Percentiles rank a stretch among this genome's conserved stretches.
Evolutionary conservation across 768 basidiomycete species (phyloP).

Genomic region (Boletus pseudopeckii): DNA sequence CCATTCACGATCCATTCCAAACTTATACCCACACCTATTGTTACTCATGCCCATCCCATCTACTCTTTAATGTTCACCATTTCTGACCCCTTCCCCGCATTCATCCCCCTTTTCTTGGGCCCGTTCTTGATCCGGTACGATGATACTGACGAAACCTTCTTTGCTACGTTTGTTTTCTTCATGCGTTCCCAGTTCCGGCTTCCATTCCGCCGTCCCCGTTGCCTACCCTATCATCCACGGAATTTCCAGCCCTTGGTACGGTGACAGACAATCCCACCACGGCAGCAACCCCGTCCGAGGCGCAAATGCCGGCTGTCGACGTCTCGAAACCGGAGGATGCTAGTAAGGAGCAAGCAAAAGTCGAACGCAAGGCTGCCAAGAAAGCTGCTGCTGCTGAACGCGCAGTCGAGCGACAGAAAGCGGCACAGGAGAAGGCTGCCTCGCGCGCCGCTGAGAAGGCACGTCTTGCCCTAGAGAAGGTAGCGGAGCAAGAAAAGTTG

Average conservation of each 20-base stretch:
- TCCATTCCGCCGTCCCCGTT: conserved; percentile 39
- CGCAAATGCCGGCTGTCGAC: conserved; percentile 15
- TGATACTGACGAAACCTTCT: conserved; percentile 41
- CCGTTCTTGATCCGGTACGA: conserved; percentile 40
- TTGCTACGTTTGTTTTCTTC: conserved; percentile 20
- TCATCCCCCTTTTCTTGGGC: conserved; percentile 36
- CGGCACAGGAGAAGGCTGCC: conserved; percentile 56
- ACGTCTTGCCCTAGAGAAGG: conserved; percentile 51
- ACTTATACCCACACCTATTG: conserved; percentile 2
- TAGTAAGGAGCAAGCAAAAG: conserved; percentile 50
- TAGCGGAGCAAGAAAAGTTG: conserved; percentile 48
- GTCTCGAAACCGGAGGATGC: conserved; percentile 32
- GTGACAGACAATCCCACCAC: conserved; percentile 10
- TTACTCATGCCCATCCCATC: conserved; percentile 6
- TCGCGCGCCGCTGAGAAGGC: conserved; percentile 51
- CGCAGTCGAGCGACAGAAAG: conserved; percentile 55
- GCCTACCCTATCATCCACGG: conserved; percentile 57
- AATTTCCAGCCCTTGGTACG: conserved; percentile 66
- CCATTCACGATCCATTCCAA: conserved; percentile 13
- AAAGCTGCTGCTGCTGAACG: conserved; percentile 62
- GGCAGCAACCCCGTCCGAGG: conserved; percentile 18
- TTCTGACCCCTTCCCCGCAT: conserved; percentile 38
- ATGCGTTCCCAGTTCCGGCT: conserved; percentile 33
- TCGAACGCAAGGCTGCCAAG: conserved; percentile 61
- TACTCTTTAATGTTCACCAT: conserved; percentile 14